These are phyloP conservation scores for Magnolia changhungtana DNA, from an alignment of 164 flowering plant species.

Conservation along the genomic window DNA sequence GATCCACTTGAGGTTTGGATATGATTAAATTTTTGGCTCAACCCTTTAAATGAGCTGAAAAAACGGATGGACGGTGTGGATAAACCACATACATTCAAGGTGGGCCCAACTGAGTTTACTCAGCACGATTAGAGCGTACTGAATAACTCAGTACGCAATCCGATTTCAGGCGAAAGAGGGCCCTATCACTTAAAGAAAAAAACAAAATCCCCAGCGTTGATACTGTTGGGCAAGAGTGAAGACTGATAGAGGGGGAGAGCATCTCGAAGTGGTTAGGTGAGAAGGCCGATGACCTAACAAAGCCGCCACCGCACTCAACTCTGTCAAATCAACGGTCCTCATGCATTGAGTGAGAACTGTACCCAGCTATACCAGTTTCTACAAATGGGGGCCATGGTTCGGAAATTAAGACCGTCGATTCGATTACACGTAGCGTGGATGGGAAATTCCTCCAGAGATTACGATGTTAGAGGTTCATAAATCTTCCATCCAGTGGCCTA, in stretches of 20 bases:
- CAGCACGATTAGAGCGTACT: too few species aligned
- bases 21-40: too few species aligned
- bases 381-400: not conserved
- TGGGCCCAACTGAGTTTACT: too few species aligned
- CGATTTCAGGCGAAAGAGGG: too few species aligned
- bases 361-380: not conserved
- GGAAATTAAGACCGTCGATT: not conserved
- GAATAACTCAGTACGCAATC: too few species aligned
- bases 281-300: slow-evolving; percentile 1
- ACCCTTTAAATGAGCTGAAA: too few species aligned
- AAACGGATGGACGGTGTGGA: too few species aligned
- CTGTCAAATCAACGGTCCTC: not conserved
- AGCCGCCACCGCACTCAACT: not conserved
- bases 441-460: not conserved
- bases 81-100: too few species aligned
- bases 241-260: not conserved
- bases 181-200: not conserved
- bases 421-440: too few species aligned
- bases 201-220: not conserved
- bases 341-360: not conserved
- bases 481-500: not conserved
- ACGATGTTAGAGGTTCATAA: not conserved
- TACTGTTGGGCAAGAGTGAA: not conserved
- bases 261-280: not conserved
- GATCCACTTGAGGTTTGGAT: too few species aligned